Conservation (phyloP, 2,329 filamentous ascomycete species). For the Phaeoacremonium minimum region DNA sequence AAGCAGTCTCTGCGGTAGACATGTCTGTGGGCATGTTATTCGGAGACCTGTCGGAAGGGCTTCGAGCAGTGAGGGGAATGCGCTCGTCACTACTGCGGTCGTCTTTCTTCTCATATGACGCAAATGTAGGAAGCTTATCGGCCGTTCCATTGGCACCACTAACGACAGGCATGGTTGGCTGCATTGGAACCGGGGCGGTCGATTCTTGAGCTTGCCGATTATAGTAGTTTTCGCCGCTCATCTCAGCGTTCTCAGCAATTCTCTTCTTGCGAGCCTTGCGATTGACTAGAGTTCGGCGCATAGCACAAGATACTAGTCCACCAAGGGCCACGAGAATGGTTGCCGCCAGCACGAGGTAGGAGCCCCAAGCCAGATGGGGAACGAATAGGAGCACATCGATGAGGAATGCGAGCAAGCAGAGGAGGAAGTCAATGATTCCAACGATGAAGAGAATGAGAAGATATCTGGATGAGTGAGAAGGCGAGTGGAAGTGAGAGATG, state of each 20-base stretch:
- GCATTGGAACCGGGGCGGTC: conserved; percentile 34
- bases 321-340: conserved; percentile 80
- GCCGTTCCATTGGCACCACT: conserved; percentile 48
- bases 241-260: conserved; percentile 91
- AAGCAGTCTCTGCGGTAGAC: conserved; percentile 27
- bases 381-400: conserved; percentile 94
- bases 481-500: conserved; percentile 79
- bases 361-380: conserved; percentile 89
- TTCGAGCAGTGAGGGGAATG: conserved; percentile 64
- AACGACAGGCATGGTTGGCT: conserved; percentile 56
- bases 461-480: conserved; percentile 86
- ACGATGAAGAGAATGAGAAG: conserved; percentile 82
- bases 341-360: conserved; percentile 86
- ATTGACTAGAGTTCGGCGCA: conserved; percentile 87
- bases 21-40: conserved; percentile 36
- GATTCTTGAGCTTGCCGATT: conserved; percentile 59
- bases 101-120: conserved; percentile 63
- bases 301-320: conserved; percentile 84
- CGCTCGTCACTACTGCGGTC: conserved; percentile 64
- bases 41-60: conserved; percentile 54
- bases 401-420: conserved; percentile 82
- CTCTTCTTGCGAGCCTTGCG: conserved; percentile 89
- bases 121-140: conserved; percentile 50
- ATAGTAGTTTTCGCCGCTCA: conserved; percentile 94
- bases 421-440: conserved; percentile 76